Conservation (phyloP, 2,329 filamentous ascomycete genomes). For the Ustulina deusta region DNA sequence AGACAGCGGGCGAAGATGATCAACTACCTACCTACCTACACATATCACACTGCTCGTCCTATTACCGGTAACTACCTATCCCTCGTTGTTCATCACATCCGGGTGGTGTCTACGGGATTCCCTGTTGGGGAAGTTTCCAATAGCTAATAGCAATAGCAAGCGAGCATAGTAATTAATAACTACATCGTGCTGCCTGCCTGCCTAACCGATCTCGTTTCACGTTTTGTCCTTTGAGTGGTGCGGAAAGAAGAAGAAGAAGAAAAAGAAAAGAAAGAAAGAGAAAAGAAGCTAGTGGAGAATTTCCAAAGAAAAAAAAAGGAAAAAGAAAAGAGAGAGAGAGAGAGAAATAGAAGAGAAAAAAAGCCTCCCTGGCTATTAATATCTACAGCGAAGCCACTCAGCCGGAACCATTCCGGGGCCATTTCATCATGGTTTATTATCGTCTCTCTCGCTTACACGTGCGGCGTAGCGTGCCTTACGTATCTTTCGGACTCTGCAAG, state of each 20-base stretch:
- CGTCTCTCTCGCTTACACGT: not conserved
- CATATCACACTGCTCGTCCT: not conserved
- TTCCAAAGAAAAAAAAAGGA: not conserved
- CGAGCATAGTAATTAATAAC: too few species aligned
- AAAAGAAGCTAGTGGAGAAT: not conserved
- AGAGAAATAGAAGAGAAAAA: not conserved
- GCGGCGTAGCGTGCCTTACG: not conserved
- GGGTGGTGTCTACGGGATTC: too few species aligned
- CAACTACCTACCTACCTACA: not conserved
- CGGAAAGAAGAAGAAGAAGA: not conserved
- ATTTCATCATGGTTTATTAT: not conserved
- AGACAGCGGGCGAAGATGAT: not conserved
- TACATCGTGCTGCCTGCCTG: too few species aligned
- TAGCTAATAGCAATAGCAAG: too few species aligned
- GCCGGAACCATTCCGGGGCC: slow-evolving; percentile 7
- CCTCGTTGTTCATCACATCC: too few species aligned
- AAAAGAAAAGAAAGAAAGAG: not conserved
- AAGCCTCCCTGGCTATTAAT: not conserved
- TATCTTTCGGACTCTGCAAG: slow-evolving; percentile 28
- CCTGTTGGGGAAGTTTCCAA: too few species aligned
- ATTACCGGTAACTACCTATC: too few species aligned
- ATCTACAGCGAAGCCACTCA: not conserved
- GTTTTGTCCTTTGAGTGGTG: not conserved
- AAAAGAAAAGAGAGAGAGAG: not conserved
- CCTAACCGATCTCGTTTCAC: slow-evolving; percentile 26